These are phyloP conservation scores for Aspergillus steynii DNA, from an alignment of 495 filamentous ascomycete species.

Conservation along the genomic window DNA sequence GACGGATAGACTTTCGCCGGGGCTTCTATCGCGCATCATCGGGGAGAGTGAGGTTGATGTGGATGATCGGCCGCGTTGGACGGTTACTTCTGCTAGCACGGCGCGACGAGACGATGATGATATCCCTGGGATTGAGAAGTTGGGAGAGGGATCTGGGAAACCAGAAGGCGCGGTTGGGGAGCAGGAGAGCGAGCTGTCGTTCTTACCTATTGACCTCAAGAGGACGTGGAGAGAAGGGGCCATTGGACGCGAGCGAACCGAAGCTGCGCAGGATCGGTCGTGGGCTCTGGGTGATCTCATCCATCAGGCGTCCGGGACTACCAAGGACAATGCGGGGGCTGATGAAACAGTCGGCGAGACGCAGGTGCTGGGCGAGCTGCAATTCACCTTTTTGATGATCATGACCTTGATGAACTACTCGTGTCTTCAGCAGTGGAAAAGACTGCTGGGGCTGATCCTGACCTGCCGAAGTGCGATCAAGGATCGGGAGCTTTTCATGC, in stretches of 20 bases:
- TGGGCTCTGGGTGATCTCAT: constrained; percentile 66
- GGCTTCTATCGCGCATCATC: constrained; percentile 40
- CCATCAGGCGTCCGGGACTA: constrained; percentile 25
- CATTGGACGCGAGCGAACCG: constrained; percentile 70
- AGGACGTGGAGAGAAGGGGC: constrained; percentile 69
- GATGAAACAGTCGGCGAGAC: constrained; percentile 30
- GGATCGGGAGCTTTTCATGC: constrained; percentile 58
- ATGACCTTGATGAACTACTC: constrained; percentile 81
- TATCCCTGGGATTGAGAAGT: constrained; percentile 49
- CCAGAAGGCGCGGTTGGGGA: constrained; percentile 13
- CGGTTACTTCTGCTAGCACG: constrained; percentile 48
- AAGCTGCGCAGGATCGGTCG: constrained; percentile 68
- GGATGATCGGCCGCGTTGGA: constrained; percentile 43
- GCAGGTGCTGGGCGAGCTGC: constrained; percentile 79
- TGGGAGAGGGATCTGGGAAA: constrained; percentile 13
- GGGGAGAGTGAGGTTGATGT: constrained; percentile 38
- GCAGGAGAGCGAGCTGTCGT: constrained; percentile 44
- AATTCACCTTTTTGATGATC: constrained; percentile 81
- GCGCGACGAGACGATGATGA: constrained; percentile 47
- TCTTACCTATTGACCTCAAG: constrained; percentile 52
- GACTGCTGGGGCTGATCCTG: constrained; percentile 68
- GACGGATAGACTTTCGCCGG: constrained; percentile 41
- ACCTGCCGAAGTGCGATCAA: constrained; percentile 63
- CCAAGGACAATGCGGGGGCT: constrained; percentile 18
- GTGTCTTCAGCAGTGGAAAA: constrained; percentile 87